phyloP scores from a whole-genome alignment of 2,329 filamentous ascomycete genomes.

The Claviceps spartinae region DNA sequence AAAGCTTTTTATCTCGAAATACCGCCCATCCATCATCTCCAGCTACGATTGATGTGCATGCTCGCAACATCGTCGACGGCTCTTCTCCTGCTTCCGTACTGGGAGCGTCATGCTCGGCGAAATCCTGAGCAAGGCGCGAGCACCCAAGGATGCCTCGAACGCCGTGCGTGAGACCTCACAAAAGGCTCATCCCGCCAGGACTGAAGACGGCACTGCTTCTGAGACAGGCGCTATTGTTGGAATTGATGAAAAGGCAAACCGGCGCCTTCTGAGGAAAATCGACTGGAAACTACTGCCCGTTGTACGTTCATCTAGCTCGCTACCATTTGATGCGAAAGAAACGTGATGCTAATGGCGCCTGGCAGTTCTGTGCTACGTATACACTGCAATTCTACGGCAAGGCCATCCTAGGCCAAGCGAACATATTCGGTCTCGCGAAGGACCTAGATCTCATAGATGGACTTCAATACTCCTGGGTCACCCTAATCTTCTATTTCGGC shows the following conservation, averaged over 20 bases:
- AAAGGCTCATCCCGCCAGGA: neutral
- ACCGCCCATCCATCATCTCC: neutral
- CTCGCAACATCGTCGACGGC: neutral
- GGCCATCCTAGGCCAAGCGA: slow-evolving; percentile 12
- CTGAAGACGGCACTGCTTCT: neutral
- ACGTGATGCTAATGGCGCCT: neutral
- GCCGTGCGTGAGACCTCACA: neutral
- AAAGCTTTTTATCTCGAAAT: neutral
- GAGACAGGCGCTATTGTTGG: neutral
- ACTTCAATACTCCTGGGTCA: slow-evolving; percentile 18
- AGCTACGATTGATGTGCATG: neutral
- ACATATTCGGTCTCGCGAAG: slow-evolving; percentile 17
- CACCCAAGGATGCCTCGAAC: neutral
- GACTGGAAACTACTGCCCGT: slow-evolving; percentile 14
- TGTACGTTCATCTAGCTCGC: slow-evolving; percentile 4
- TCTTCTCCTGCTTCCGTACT: neutral
- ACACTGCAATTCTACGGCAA: slow-evolving; percentile 19
- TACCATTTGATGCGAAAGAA: neutral
- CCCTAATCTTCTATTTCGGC: slow-evolving; percentile 22
- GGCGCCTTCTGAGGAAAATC: slow-evolving; percentile 2
- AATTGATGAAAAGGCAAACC: neutral
- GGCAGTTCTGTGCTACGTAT: slow-evolving; percentile 17
- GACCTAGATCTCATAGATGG: slow-evolving; percentile 16
- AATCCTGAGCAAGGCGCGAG: neutral
- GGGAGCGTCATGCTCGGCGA: neutral